Base-by-base conservation (phyloP, 768 basidiomycete genomes). In the Scleroderma citrinum region DNA sequence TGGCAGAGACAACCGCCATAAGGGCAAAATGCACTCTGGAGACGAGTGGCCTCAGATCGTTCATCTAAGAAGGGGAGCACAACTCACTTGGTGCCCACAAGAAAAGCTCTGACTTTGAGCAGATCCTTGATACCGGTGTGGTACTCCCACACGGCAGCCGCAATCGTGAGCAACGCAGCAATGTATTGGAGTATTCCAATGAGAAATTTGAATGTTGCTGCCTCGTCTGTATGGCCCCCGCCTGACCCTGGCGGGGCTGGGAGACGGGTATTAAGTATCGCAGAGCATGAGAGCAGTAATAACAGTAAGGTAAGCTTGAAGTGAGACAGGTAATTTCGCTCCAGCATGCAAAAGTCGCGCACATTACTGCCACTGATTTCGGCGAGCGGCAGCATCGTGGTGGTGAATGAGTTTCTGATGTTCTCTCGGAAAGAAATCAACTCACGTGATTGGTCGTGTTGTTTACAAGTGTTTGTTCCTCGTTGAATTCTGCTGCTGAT, bases 321-420 rank as follows among this genome's bases (percentile, higher is more conserved):
- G 59, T 89, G 82, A 0, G 85, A 76, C 29, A 89, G 70, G 44
- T 86, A 69, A 56, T 89, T 88, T 45, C 87, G 75, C 63, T 88
- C 87, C 13, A 89, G 74, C 85, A 88, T 86, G 64, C 78, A 83
- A 52, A 79, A 86, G 61, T 89, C 87, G 58, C 85, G 73, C n/a
- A 83, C 83, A 6, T 71, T 70, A 55, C 85, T 83, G 38, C 80
- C 81, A 21, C 64, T 64, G 54, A 80, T 78, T 46, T 72, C 67
- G 11, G 78, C 43, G 55, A 50, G 70, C 35, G 59, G 52, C 51
- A 57, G 24, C 63, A 57, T 54, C 24, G 36, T 16, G 21, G 26
- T 4, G 46, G 37, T 43, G n/a, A n/a, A n/a, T n/a, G n/a, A n/a
- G n/a, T n/a, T n/a, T n/a, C n/a, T n/a, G n/a, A n/a, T n/a, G n/a